A percentile compares a stretch with the other conserved stretches of the same genome.
phyloP scores from a whole-genome alignment of 441 rosid species.

The Viola pubescens region DNA sequence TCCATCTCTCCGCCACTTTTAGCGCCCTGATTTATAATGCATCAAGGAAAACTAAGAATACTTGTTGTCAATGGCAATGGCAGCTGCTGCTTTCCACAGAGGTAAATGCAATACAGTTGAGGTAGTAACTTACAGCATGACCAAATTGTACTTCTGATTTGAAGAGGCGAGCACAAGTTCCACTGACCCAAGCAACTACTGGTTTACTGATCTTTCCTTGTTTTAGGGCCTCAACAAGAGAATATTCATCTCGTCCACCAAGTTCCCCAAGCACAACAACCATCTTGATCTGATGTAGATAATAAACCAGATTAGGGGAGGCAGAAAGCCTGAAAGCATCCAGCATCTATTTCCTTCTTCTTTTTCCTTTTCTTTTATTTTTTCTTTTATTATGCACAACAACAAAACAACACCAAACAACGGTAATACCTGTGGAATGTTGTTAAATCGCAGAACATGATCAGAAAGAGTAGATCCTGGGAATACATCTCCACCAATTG shows the following conservation, averaged over 20 bases:
- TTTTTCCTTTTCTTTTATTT: neutral
- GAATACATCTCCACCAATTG: conserved; percentile 97
- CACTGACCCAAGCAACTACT: conserved; percentile 98
- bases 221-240: conserved; percentile 89
- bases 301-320: conserved; percentile 13
- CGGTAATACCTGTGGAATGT: conserved; percentile 74
- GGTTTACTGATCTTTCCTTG: conserved; percentile 89
- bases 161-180: conserved; percentile 93
- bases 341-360: neutral
- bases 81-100: conserved; percentile 1
- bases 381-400: neutral
- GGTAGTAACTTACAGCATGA: conserved; percentile 72
- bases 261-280: conserved; percentile 93
- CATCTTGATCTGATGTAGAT: conserved; percentile 61
- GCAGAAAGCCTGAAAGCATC: neutral
- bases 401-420: neutral
- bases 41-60: conserved; percentile 17
- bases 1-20: conserved; percentile 98
- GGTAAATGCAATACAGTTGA: conserved; percentile 12
- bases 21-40: conserved; percentile 59
- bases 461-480: conserved; percentile 93
- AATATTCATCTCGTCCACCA: conserved; percentile 92
- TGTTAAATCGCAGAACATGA: conserved; percentile 84
- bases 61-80: neutral
- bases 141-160: conserved; percentile 97